phyloP scores from a whole-genome alignment of 257 asterid species.

The Perilla frutescens region DNA sequence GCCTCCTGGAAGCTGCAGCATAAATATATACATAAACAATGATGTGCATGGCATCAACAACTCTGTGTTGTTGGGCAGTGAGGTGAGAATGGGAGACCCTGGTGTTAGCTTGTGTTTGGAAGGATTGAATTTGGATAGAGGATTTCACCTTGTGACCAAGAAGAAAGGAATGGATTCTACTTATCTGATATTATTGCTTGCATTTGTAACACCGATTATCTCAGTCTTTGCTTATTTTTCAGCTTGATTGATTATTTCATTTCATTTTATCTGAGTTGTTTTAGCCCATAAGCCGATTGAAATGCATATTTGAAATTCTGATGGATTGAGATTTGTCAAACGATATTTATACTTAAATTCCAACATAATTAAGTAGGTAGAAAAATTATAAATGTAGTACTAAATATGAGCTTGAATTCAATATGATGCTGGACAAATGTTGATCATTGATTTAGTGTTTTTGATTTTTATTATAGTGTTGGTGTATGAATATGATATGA shows the following conservation, averaged over 20 bases:
- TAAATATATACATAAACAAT: slow-evolving; percentile 74
- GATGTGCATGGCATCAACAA: slow-evolving; percentile 77
- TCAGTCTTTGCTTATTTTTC: slow-evolving; percentile 42
- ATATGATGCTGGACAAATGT: not conserved
- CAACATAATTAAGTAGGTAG: too few relatives aligned
- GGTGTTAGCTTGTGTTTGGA: slow-evolving; percentile 61
- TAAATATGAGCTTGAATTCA: not conserved
- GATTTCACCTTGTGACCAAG: slow-evolving; percentile 40
- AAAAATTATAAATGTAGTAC: too few relatives aligned
- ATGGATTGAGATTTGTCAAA: too few relatives aligned
- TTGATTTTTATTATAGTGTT: too few relatives aligned
- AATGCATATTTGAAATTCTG: too few relatives aligned
- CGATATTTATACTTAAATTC: too few relatives aligned
- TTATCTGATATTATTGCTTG: slow-evolving; percentile 40
- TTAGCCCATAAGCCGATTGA: too few relatives aligned
- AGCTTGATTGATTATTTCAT: slow-evolving; percentile 27
- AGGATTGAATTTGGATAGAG: slow-evolving; percentile 63
- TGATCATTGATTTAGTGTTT: not conserved
- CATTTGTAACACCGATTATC: slow-evolving; percentile 32
- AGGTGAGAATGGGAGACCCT: slow-evolving; percentile 67
- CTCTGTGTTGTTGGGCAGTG: slow-evolving; percentile 71
- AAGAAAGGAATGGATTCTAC: slow-evolving; percentile 42
- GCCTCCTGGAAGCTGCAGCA: slow-evolving; percentile 57
- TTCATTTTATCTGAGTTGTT: not conserved
- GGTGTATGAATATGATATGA: too few relatives aligned